These are phyloP conservation scores for Akanthomyces lecanii DNA, from an alignment of 2,329 filamentous ascomycete genomes.

Conservation along the genomic window DNA sequence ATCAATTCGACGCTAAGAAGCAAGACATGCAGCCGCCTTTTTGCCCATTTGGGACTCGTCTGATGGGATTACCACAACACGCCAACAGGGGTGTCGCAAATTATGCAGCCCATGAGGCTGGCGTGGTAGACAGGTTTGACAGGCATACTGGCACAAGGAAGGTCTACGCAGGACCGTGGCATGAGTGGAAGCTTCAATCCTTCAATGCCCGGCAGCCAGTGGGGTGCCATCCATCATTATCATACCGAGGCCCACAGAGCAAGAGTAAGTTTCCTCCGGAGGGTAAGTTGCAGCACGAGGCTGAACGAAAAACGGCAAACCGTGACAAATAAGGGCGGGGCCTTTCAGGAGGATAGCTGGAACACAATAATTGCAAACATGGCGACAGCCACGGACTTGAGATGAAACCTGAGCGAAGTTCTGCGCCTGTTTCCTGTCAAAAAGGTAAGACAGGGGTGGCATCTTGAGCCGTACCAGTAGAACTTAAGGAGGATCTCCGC, in stretches of 20 bases:
- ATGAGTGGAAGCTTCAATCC: background rate
- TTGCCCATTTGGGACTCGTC: slow-evolving; percentile 12
- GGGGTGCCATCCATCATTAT: background rate
- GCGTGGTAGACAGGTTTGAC: background rate
- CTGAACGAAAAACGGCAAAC: background rate
- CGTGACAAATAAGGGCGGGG: background rate
- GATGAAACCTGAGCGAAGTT: slow-evolving; percentile 12
- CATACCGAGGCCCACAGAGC: background rate
- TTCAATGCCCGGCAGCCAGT: background rate
- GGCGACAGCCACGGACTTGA: slow-evolving; percentile 7
- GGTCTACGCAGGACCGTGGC: background rate
- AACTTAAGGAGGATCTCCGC: slow-evolving; percentile 8
- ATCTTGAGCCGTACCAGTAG: background rate
- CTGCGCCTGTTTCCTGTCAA: background rate
- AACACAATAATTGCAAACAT: background rate
- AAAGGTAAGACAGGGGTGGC: background rate
- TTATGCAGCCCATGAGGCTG: background rate
- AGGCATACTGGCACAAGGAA: background rate
- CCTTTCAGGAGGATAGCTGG: background rate
- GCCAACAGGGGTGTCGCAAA: slow-evolving; percentile 6
- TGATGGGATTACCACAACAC: slow-evolving; percentile 3
- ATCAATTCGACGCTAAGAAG: slow-evolving; percentile 4
- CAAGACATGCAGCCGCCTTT: slow-evolving; percentile 14
- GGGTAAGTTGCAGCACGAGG: background rate
- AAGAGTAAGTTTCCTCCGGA: background rate